Evolutionary conservation across 2,329 filamentous ascomycete species (phyloP), one percentile per base, ranked within the genome.

Genomic region (Hypoxylon sp.): DNA sequence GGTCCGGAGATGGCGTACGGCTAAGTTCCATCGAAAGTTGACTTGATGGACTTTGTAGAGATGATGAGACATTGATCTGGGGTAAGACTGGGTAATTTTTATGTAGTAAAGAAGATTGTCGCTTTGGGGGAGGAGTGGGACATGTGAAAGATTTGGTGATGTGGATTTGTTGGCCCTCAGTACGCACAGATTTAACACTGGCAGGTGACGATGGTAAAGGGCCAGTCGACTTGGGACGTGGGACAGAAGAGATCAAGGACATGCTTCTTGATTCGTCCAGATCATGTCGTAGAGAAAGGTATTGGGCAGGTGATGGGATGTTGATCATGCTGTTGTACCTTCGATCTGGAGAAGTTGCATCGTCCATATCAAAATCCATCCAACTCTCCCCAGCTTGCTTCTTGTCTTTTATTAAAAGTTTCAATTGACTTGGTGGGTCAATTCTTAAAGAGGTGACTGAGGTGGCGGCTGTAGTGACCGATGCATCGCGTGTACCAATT

Each of bases 401-500:
- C 33, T 69, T 69, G n/a, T 72, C 59, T 17, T 70, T 65, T 14
- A 70, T 67, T 6, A 72, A 67, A 19, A 62, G 57, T 42, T 72
- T 73, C 44, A 70, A 55, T 54, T 70, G 65, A 50, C 47, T 64
- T 66, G 73, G 71, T 24, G 70, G 70, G 9, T 69, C 54, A 47
- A 29, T 77, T 77, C 65, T 78, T 6, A 31, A 31, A 31, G 29
- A 31, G 1, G 29, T 31, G 29, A 31, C 29, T 31, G 29, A 31
- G 29, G 29, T 31, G 29, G 29, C 29, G 29, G 29, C 29, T 31
- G 29, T 31, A 9, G 29, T 31, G 29, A 31, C 6, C 29, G 29
- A 84, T 48, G 78, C 79, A 31, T 80, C 78, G 42, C 79, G 75
- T 33, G 73, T 77, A 8, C 77, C 76, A 33, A 78, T 70, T 14